A percentile compares a stretch with the other conserved stretches of the same genome.
Evolutionary conservation across 805 yeast species (phyloP).

Genomic region (Ogataea henricii): DNA sequence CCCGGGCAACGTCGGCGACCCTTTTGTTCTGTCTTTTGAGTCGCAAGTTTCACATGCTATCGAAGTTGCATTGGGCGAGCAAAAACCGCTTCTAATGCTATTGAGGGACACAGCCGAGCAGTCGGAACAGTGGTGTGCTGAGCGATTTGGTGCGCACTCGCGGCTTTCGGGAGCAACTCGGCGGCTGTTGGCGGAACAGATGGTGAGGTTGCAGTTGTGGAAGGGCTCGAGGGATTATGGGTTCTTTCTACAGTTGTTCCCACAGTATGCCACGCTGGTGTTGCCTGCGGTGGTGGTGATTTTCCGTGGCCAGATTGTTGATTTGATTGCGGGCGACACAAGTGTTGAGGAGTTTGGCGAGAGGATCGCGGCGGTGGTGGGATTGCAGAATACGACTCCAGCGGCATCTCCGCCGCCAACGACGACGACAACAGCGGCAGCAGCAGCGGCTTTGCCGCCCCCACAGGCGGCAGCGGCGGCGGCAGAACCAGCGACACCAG

Average conservation of each 20-base stretch:
- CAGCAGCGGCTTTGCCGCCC: not conserved
- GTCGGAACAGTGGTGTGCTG: slow-evolving; percentile 28
- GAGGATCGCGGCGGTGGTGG: slow-evolving; percentile 26
- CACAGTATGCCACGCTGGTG: slow-evolving; percentile 36
- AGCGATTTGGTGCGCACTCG: slow-evolving; percentile 17
- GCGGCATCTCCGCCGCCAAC: slow-evolving; percentile 12
- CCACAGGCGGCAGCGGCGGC: not conserved
- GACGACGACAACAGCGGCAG: not conserved
- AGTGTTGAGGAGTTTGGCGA: slow-evolving; percentile 30
- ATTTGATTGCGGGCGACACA: slow-evolving; percentile 40
- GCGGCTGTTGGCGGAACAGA: slow-evolving; percentile 25
- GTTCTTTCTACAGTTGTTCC: slow-evolving; percentile 58
- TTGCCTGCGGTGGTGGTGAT: slow-evolving; percentile 62
- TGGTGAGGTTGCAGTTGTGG: slow-evolving; percentile 44
- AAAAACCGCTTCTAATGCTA: slow-evolving; percentile 44
- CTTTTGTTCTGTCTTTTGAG: slow-evolving; percentile 17
- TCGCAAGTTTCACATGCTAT: slow-evolving; percentile 39
- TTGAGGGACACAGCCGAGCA: slow-evolving; percentile 28
- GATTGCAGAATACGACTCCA: slow-evolving; percentile 3
- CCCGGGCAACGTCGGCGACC: not conserved
- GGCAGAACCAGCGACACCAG: not conserved
- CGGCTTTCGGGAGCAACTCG: slow-evolving; percentile 22
- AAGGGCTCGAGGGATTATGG: slow-evolving; percentile 45
- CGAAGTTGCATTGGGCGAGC: slow-evolving; percentile 36
- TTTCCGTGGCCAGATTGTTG: slow-evolving; percentile 48